A percentile compares a stretch with the other conserved stretches of the same genome.
Evolutionary conservation across 2,329 filamentous ascomycete species (phyloP).

Genomic region (Phialophora macrospora): DNA sequence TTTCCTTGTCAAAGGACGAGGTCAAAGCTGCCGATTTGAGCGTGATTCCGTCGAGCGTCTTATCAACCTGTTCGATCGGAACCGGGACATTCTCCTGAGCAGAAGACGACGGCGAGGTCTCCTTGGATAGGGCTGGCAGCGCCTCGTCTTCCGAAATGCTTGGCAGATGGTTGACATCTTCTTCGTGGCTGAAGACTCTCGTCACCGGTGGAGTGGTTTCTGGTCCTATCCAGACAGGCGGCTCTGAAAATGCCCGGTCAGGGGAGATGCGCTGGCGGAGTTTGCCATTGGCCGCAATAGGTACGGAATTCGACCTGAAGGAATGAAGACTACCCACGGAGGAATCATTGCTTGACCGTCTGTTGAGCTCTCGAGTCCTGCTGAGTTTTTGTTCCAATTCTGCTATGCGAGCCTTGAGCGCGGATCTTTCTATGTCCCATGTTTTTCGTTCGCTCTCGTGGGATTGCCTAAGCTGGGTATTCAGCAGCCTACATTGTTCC

Average conservation of each 20-base stretch:
- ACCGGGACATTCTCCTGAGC: constrained; percentile 42
- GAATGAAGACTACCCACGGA: constrained; percentile 32
- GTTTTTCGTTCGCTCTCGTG: constrained; percentile 52
- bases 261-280: constrained; percentile 22
- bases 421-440: constrained; percentile 51
- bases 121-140: constrained; percentile 46
- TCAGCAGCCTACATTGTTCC: constrained; percentile 49
- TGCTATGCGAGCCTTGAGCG: constrained; percentile 49
- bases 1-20: constrained; percentile 50
- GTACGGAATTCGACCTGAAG: constrained; percentile 35
- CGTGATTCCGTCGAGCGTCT: constrained; percentile 53
- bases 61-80: constrained; percentile 54
- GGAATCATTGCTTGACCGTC: constrained; percentile 39
- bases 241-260: constrained; percentile 24
- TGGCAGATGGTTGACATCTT: constrained; percentile 38
- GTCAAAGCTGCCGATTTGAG: constrained; percentile 53
- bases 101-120: constrained; percentile 41
- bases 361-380: constrained; percentile 33
- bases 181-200: constrained; percentile 50
- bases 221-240: constrained; percentile 52
- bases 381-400: constrained; percentile 48
- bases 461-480: constrained; percentile 48
- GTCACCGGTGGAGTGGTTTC: constrained; percentile 49
- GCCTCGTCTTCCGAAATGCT: constrained; percentile 44
- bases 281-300: constrained; percentile 18